Evolutionary conservation across 805 yeast genomes (phyloP).

Genomic region (Yarrowia osloensis): DNA sequence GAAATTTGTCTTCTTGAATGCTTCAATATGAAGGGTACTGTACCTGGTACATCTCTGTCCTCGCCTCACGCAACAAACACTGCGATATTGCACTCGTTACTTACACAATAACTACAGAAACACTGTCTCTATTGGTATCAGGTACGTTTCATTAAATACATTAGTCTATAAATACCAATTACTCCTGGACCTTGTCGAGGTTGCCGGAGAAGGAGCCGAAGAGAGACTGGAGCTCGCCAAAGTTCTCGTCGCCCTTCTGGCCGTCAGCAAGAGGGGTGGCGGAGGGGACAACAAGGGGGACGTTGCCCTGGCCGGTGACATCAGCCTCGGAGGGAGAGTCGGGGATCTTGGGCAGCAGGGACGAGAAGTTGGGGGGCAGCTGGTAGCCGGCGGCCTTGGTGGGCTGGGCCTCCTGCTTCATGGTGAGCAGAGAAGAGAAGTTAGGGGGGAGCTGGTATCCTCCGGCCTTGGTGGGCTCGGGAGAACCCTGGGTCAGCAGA

Average conservation of each 20-base stretch:
- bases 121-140: too few relatives aligned
- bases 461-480: too few relatives aligned
- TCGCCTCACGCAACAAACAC: too few relatives aligned
- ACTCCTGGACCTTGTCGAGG: constrained; percentile 22
- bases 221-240: constrained; percentile 20
- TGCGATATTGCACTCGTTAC: too few relatives aligned
- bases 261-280: constrained; percentile 15
- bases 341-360: constrained; percentile 4
- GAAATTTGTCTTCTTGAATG: too few relatives aligned
- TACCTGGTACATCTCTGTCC: too few relatives aligned
- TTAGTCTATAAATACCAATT: constrained; percentile 21
- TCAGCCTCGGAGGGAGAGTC: constrained; percentile 7
- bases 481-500: background rate
- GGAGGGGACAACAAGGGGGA: constrained; percentile 3
- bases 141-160: background rate
- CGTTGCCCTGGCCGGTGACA: background rate
- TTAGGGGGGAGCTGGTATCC: constrained; percentile 21
- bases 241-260: constrained; percentile 16
- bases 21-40: too few relatives aligned
- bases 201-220: constrained; percentile 22
- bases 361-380: constrained; percentile 22
- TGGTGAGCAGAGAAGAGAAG: constrained; percentile 15
- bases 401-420: constrained; percentile 31
- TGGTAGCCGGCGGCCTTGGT: constrained; percentile 27
- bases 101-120: too few relatives aligned